Conservation (phyloP, 805 yeast genomes). For the Candida boidinii region DNA sequence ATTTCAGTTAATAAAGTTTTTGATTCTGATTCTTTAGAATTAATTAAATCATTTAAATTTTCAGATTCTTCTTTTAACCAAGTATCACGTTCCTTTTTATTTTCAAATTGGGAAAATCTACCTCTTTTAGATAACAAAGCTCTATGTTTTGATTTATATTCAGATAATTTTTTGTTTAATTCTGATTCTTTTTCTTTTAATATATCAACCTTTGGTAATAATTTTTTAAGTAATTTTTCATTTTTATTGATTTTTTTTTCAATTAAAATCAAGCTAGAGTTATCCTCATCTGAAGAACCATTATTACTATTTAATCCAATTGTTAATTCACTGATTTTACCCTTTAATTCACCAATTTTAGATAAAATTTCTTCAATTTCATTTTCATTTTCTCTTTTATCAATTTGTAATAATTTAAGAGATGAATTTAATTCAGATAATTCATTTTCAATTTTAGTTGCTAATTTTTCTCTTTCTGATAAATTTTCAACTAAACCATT, state of each 20-base stretch:
- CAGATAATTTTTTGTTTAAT: slow-evolving; percentile 29
- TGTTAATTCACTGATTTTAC: slow-evolving; percentile 33
- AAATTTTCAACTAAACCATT: slow-evolving; percentile 45
- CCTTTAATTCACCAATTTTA: slow-evolving; percentile 37
- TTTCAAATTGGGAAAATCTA: slow-evolving; percentile 49
- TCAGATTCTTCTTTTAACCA: slow-evolving; percentile 56
- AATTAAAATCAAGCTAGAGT: slow-evolving; percentile 14
- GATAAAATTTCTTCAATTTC: slow-evolving; percentile 42
- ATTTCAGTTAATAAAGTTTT: slow-evolving; percentile 2
- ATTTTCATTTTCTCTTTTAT: slow-evolving; percentile 42
- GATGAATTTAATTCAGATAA: slow-evolving; percentile 39
- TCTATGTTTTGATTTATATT: slow-evolving; percentile 45
- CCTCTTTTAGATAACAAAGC: slow-evolving; percentile 63
- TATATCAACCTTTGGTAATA: slow-evolving; percentile 32
- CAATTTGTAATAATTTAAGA: slow-evolving; percentile 44
- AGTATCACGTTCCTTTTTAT: slow-evolving; percentile 49
- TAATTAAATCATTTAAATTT: slow-evolving; percentile 17
- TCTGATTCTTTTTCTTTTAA: slow-evolving; percentile 31
- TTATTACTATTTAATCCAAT: slow-evolving; percentile 24
- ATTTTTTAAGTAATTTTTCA: slow-evolving; percentile 26
- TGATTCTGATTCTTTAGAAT: slow-evolving; percentile 6
- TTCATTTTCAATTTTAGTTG: slow-evolving; percentile 34
- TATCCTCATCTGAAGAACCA: slow-evolving; percentile 14
- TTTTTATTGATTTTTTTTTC: slow-evolving; percentile 24
- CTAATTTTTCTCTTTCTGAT: slow-evolving; percentile 49